These are phyloP conservation scores for Filobasidium floriforme DNA, from an alignment of 768 basidiomycete species.

Conservation along the genomic window DNA sequence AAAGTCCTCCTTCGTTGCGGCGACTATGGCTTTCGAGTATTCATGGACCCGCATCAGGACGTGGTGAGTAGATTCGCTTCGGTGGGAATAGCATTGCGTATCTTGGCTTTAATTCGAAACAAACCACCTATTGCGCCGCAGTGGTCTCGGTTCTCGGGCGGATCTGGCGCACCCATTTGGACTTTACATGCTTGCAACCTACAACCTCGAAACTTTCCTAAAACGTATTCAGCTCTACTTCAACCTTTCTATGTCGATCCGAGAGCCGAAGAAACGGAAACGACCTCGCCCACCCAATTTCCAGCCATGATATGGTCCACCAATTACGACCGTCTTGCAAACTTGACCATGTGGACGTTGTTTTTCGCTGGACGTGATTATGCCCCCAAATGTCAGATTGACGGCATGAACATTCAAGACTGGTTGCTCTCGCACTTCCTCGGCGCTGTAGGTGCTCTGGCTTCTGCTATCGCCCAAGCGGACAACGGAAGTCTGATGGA, in stretches of 20 bases:
- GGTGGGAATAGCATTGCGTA: neutral
- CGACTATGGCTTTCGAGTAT: slow-evolving; percentile 67
- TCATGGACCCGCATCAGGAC: slow-evolving; percentile 95
- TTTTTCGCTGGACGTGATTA: slow-evolving; percentile 87
- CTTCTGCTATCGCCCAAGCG: slow-evolving; percentile 19
- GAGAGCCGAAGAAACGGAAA: slow-evolving; percentile 47
- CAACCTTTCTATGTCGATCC: slow-evolving; percentile 79
- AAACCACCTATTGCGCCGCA: slow-evolving; percentile 38
- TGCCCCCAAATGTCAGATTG: slow-evolving; percentile 83
- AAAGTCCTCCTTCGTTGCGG: slow-evolving; percentile 82
- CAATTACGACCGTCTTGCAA: slow-evolving; percentile 81
- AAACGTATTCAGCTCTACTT: slow-evolving; percentile 74
- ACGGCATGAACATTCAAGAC: slow-evolving; percentile 85
- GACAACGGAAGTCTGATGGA: slow-evolving; percentile 72
- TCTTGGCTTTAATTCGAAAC: neutral
- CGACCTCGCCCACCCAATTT: slow-evolving; percentile 56
- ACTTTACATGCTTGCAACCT: slow-evolving; percentile 67
- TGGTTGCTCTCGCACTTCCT: slow-evolving; percentile 73
- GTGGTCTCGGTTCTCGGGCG: slow-evolving; percentile 94
- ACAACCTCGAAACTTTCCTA: slow-evolving; percentile 72
- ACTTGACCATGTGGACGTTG: slow-evolving; percentile 84
- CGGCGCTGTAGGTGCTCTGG: slow-evolving; percentile 58
- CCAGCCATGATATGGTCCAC: slow-evolving; percentile 97
- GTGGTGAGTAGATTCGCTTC: slow-evolving; percentile 56
- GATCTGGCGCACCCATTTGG: slow-evolving; percentile 50